Evolutionary conservation across 768 basidiomycete species (phyloP), one percentile per base, ranked within the genome.

Genomic region (Lactifluus pinguis): DNA sequence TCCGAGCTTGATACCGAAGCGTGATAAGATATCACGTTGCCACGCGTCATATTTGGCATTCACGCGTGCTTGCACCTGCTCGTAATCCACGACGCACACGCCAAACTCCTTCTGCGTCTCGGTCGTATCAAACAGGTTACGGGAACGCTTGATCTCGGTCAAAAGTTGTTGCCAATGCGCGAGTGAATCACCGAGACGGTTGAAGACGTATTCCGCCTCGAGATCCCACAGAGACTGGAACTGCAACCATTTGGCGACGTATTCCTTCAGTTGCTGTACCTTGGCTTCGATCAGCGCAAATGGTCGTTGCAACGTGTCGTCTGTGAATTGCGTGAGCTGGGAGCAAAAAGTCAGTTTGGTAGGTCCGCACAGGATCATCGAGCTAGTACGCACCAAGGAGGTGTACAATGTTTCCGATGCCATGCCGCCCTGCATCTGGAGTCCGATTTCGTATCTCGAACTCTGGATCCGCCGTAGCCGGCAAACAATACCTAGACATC

Each of bases 211-310:
- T 79, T 98, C 95, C 32, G 95, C 83, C 73, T 98, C 94, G 45
- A 98, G 84, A 71, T 99, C 97, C 97, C 95, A 98, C 0, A 98
- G 79, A 0, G 95, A 95, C 73, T 98, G 97, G 82, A 99, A 98
- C 69, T 95, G 95, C 0, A 98, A 82, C 97, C 97, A 99, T 76
- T 97, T 97, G 61, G 80, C 90, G 53, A 98, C 93, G 73, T 99
- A 99, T 49, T 87, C 86, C 67, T 81, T 86, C 56, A 99, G 80
- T 62, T 91, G 84, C 59, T 88, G 86, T 15, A 94, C 85, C 73
- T 97, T 97, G 66, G 73, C 76, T 73, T 98, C 94, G 68, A 99
- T 87, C 29, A 97, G 78, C 0, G 81, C 73, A 72, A 99, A 93
- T 0, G 95, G 92, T 34, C 83, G 82, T 67, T 86, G 82, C 2